These are phyloP conservation scores for Chamaecyparis obtusa DNA, from an alignment of 75 land plant species.

Conservation along the genomic window DNA sequence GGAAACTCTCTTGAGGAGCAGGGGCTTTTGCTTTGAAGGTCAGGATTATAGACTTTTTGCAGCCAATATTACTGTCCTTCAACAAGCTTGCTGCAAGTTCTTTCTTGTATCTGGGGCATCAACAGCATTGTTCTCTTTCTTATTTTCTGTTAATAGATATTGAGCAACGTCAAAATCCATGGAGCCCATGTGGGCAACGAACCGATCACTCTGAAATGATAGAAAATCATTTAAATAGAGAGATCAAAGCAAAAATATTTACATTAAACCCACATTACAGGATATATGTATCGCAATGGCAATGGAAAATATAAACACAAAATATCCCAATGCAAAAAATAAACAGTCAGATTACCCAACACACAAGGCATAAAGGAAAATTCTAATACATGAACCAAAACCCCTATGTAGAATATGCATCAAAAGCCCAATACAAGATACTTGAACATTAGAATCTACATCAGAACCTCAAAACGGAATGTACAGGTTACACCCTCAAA, in stretches of 20 bases:
- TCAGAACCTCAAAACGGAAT: not conserved
- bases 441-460: no score
- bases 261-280: not conserved
- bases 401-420: not conserved
- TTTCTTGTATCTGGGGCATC: conserved; percentile 36
- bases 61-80: conserved; percentile 14
- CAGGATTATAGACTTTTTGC: conserved; percentile 41
- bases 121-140: not conserved
- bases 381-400: no score
- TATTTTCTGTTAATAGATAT: conserved; percentile 38
- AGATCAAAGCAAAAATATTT: conserved; percentile 8
- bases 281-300: not conserved
- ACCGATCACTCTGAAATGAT: conserved; percentile 21
- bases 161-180: conserved; percentile 63
- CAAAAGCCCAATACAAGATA: not conserved
- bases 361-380: not conserved
- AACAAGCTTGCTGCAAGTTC: conserved; percentile 39
- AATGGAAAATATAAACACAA: no score
- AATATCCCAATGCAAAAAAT: no score
- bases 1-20: conserved; percentile 29
- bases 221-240: not conserved
- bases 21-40: conserved; percentile 58
- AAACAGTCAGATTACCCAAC: not conserved
- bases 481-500: no score
- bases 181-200: conserved; percentile 59